Conservation (phyloP, 1,284 basidiomycete genomes). For the Cutaneotrichosporon sp. region DNA sequence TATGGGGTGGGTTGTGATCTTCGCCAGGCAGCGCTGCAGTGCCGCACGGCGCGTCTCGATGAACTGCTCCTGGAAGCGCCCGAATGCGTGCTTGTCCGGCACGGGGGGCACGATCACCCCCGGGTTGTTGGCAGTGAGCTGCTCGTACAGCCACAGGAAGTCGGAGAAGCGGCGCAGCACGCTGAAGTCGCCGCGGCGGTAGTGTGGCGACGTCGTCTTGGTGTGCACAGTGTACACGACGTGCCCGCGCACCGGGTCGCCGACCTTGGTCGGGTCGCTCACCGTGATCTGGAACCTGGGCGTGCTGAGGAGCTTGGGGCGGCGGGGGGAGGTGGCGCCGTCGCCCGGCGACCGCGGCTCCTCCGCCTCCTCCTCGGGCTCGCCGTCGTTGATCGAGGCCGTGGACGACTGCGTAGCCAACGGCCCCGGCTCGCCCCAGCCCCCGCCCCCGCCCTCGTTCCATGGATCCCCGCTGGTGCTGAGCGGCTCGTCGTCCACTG, state of each 20-base stretch:
- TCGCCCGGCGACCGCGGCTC: not conserved
- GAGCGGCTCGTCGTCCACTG: conserved; percentile 21
- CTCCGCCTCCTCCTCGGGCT: not conserved
- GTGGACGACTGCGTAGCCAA: conserved; percentile 15
- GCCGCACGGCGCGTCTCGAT: conserved; percentile 78
- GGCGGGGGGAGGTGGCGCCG: conserved; percentile 19
- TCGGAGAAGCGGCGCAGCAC: conserved; percentile 94
- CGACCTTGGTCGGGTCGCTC: conserved; percentile 89
- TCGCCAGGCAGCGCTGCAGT: conserved; percentile 84
- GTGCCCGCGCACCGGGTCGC: conserved; percentile 85
- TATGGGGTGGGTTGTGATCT: conserved; percentile 84
- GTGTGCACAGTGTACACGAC: conserved; percentile 95
- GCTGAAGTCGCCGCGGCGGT: conserved; percentile 77
- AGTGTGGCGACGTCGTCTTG: conserved; percentile 79
- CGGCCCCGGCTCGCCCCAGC: conserved; percentile 28
- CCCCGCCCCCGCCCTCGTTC: conserved; percentile 7
- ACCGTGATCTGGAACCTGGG: conserved; percentile 71
- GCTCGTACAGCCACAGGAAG: conserved; percentile 95
- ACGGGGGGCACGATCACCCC: conserved; percentile 96
- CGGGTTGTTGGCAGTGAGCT: conserved; percentile 86
- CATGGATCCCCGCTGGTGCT: conserved; percentile 12
- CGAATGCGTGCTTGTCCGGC: conserved; percentile 92
- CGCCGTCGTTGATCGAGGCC: conserved; percentile 15
- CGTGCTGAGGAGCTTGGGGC: conserved; percentile 25
- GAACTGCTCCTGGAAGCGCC: conserved; percentile 83